Conservation (phyloP, 2,329 filamentous ascomycete genomes). For the Dothideomycetes sp. region DNA sequence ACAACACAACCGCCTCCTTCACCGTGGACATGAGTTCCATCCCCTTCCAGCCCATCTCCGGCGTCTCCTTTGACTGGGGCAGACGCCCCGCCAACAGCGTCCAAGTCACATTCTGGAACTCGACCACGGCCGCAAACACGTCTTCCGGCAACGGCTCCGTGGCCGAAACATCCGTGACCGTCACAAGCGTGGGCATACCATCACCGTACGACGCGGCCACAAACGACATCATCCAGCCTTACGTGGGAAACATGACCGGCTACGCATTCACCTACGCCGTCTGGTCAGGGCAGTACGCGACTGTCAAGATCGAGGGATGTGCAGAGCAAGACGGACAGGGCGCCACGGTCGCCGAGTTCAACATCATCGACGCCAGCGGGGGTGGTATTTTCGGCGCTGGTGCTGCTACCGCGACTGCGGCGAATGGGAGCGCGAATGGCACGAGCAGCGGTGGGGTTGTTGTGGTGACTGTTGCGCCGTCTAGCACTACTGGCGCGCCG, state of each 20-base stretch:
- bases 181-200: constrained; percentile 26
- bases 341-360: constrained; percentile 42
- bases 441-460: too few species aligned
- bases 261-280: constrained; percentile 26
- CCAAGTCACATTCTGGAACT: constrained; percentile 45
- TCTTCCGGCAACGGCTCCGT: constrained; percentile 9
- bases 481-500: too few species aligned
- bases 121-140: constrained; percentile 21
- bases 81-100: constrained; percentile 43
- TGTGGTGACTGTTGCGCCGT: too few species aligned
- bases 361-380: constrained; percentile 6
- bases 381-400: constrained; percentile 3
- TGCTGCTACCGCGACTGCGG: too few species aligned
- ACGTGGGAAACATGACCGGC: constrained; percentile 35
- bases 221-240: constrained; percentile 26
- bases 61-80: constrained; percentile 51
- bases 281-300: constrained; percentile 34
- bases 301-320: constrained; percentile 38
- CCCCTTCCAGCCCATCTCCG: constrained; percentile 31
- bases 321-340: constrained; percentile 28
- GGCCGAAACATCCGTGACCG: too few species aligned
- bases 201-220: constrained; percentile 27
- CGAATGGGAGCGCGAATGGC: too few species aligned
- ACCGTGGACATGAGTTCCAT: constrained; percentile 40
- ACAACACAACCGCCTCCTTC: constrained; percentile 42